Evolutionary conservation across 345 rosid genomes (phyloP), one percentile per base, ranked within the genome.

Genomic region (Tarenaya hassleriana): DNA sequence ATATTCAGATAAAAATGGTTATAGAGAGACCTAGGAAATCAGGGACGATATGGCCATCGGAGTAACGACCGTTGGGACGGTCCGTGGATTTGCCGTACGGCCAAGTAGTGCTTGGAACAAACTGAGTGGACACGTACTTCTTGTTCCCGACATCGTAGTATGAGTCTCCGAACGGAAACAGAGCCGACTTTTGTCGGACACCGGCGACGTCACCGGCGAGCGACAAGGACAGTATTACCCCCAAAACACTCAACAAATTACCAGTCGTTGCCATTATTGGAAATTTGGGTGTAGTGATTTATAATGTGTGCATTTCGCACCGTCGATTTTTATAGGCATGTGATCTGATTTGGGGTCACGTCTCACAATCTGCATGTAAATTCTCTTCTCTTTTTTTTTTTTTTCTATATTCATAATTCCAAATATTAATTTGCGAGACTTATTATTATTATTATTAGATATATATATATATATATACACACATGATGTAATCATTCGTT

Each of bases 81-180:
- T 68, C 72, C 1, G 52, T 33, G 0, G 72, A 68, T 39, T 62
- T 60, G 12, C 74, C 77, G 32, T 73, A 73, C 15, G 77, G 73
- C 68, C 66, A 64, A 1, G 7, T n/a, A 20, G 34, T 32, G 13
- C 60, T 60, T 1, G 61, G 13, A 18, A 34, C 13, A 0, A 14
- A 3, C n/a, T 34, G 8, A n/a, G 8, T 8, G 42, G n/a, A 41
- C 33, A 55, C 37, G 21, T 8, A 32, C 29, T 7, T 37, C 52
- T 58, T 66, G 60, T 59, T 66, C 34, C 70, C 70, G 7, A 8
- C 44, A 33, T 66, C 65, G 42, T 66, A 66, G 8, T 10, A 15
- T 7, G 65, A 66, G 49, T 66, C 70, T 21, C 70, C 70, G 15
- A 66, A 66, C 35, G 63, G 11, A 41, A 66, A 66, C 29, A 66